These are phyloP conservation scores for Penicillium sp. DNA, from an alignment of 2,329 filamentous ascomycete species.

Conservation along the genomic window DNA sequence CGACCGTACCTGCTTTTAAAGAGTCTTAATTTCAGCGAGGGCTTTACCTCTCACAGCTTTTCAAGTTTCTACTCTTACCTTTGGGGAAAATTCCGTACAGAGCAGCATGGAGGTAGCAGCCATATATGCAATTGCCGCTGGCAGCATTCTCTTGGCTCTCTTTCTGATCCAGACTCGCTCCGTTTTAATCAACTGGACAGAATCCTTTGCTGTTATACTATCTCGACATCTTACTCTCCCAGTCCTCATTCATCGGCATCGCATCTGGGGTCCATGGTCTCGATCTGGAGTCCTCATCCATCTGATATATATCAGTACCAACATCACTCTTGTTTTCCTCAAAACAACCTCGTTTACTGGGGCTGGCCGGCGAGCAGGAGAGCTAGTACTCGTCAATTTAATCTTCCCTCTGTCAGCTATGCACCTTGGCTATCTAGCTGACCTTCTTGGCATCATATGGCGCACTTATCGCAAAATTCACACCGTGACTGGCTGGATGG, in stretches of 20 bases:
- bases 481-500: neutral
- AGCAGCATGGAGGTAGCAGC: neutral
- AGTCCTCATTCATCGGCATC: too few species aligned
- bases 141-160: neutral
- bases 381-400: neutral
- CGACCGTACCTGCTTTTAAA: neutral
- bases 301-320: neutral
- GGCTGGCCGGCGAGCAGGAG: neutral
- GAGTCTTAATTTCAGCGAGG: neutral
- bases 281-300: neutral
- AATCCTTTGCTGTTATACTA: neutral
- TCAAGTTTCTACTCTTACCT: neutral
- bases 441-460: neutral
- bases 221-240: neutral
- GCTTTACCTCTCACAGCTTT: neutral
- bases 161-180: neutral
- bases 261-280: too few species aligned
- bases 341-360: neutral
- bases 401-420: neutral
- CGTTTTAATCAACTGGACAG: neutral
- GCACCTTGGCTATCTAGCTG: neutral
- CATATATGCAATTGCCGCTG: neutral
- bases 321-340: neutral
- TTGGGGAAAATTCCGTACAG: neutral
- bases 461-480: neutral